Evolutionary conservation across 2,329 filamentous ascomycete species (phyloP).

Genomic region (Colletotrichum noveboracense): DNA sequence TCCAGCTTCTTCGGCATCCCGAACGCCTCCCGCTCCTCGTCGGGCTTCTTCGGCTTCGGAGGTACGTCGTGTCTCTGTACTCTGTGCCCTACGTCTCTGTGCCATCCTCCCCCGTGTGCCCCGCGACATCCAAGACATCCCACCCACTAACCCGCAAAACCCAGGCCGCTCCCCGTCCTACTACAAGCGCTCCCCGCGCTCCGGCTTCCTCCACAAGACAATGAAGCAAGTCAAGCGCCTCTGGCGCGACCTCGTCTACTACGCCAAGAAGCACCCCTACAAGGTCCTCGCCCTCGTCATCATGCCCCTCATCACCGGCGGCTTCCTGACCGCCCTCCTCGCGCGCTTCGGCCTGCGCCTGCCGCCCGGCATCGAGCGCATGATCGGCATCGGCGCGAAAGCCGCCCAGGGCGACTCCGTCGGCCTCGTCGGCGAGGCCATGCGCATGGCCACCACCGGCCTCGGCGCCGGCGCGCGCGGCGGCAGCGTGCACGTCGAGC

Average conservation of each 20-base stretch:
- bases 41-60: conserved; percentile 48
- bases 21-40: conserved; percentile 43
- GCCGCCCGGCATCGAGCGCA: conserved; percentile 66
- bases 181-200: conserved; percentile 83
- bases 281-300: conserved; percentile 89
- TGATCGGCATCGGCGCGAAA: conserved; percentile 59
- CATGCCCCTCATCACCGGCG: conserved; percentile 85
- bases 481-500: conserved; percentile 37
- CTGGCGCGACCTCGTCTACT: conserved; percentile 79
- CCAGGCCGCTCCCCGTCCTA: conserved; percentile 60
- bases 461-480: conserved; percentile 22
- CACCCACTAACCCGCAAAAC: not conserved
- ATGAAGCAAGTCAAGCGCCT: conserved; percentile 79
- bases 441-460: conserved; percentile 53
- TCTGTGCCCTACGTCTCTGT: not conserved
- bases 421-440: conserved; percentile 59
- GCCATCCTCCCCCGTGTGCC: not conserved
- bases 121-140: not conserved
- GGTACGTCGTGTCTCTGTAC: conserved; percentile 30
- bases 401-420: conserved; percentile 52
- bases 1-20: conserved; percentile 54
- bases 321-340: conserved; percentile 79
- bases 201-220: conserved; percentile 76
- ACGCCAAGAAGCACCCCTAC: conserved; percentile 81
- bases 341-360: conserved; percentile 80